Percentiles rank a stretch among this genome's conserved stretches.
These are phyloP conservation scores for Aspergillus texensis DNA, from an alignment of 2,329 filamentous ascomycete genomes.

Conservation along the genomic window DNA sequence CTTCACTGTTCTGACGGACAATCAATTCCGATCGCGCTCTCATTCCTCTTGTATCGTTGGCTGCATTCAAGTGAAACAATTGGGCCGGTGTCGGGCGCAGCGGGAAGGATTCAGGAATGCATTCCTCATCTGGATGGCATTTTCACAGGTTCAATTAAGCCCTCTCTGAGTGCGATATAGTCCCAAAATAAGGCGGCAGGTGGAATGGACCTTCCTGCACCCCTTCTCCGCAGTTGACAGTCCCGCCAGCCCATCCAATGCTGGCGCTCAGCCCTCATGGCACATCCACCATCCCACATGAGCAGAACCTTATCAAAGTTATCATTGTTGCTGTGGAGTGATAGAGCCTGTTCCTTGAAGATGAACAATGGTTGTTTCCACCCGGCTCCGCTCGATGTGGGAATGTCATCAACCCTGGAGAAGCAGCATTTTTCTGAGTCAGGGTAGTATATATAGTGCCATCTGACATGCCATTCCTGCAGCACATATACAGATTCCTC, in stretches of 20 bases:
- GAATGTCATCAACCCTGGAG: slow-evolving; percentile 1
- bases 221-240: slow-evolving; percentile 29
- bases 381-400: slow-evolving; percentile 22
- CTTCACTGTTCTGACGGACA: background rate
- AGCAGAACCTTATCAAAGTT: slow-evolving; percentile 28
- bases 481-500: background rate
- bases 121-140: background rate
- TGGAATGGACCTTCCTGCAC: slow-evolving; percentile 18
- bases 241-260: slow-evolving; percentile 24
- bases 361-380: slow-evolving; percentile 23
- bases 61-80: slow-evolving; percentile 10
- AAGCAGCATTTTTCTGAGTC: background rate
- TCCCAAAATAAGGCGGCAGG: slow-evolving; percentile 16
- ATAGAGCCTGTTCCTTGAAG: slow-evolving; percentile 17
- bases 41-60: slow-evolving; percentile 10
- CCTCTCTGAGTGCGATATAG: background rate
- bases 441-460: background rate
- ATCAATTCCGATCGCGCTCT: slow-evolving; percentile 13
- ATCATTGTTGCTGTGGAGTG: slow-evolving; percentile 26
- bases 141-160: slow-evolving; percentile 1
- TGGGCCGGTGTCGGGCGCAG: slow-evolving; percentile 2
- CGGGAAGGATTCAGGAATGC: slow-evolving; percentile 2
- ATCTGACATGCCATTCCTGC: background rate
- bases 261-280: slow-evolving; percentile 27
- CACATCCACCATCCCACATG: slow-evolving; percentile 31